These are phyloP conservation scores for Xylaria sp. DNA, from an alignment of 2,329 filamentous ascomycete species.

Conservation along the genomic window DNA sequence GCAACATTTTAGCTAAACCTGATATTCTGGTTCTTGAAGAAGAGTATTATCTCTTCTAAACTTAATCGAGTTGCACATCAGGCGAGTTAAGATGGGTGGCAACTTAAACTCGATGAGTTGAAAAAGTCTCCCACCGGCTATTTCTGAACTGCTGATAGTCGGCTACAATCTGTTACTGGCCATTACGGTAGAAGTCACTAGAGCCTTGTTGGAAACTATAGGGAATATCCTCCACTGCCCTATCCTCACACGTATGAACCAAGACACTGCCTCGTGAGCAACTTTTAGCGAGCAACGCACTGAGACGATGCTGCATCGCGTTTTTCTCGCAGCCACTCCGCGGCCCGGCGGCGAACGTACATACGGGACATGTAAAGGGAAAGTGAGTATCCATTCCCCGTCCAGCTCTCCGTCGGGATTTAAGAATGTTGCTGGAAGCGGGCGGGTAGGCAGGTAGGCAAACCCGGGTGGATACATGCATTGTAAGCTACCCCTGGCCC, in stretches of 20 bases:
- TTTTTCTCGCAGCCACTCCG: slow-evolving; percentile 13
- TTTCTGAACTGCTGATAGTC: too few species aligned
- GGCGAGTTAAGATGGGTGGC: not conserved
- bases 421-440: slow-evolving; percentile 12
- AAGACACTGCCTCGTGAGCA: not conserved
- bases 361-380: slow-evolving; percentile 17
- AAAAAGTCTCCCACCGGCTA: not conserved
- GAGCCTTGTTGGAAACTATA: not conserved
- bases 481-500: slow-evolving; percentile 12
- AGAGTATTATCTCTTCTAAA: not conserved
- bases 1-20: not conserved
- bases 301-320: slow-evolving; percentile 9
- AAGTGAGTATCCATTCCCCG: slow-evolving; percentile 18
- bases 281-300: slow-evolving; percentile 19
- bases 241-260: not conserved
- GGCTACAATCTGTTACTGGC: too few species aligned
- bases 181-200: not conserved
- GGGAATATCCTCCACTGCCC: not conserved
- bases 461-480: slow-evolving; percentile 22
- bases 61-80: too few species aligned
- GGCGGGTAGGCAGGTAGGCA: slow-evolving; percentile 27
- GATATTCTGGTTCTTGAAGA: not conserved
- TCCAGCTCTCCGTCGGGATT: slow-evolving; percentile 4
- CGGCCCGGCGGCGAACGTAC: slow-evolving; percentile 18
- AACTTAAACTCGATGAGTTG: not conserved